Percentiles rank a stretch among this genome's conserved stretches.
These are phyloP conservation scores for Chrysoporthe puriensis DNA, from an alignment of 2,329 filamentous ascomycete genomes.

Conservation along the genomic window DNA sequence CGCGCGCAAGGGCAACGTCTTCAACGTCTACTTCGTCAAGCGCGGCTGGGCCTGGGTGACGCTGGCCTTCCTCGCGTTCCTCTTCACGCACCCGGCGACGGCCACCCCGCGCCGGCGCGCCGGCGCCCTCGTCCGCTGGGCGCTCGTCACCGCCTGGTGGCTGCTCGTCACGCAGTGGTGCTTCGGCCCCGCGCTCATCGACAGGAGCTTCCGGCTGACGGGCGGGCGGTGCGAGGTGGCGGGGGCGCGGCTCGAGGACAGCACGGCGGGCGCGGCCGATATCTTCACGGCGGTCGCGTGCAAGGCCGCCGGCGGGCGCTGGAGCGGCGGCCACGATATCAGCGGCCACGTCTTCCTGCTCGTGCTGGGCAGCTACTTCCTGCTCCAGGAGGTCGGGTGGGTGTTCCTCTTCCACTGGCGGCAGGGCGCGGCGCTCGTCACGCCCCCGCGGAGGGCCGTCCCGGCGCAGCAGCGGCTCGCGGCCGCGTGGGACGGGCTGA, in stretches of 20 bases:
- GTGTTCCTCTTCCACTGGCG: conserved; percentile 51
- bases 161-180: conserved; percentile 93
- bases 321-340: conserved; percentile 95
- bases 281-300: conserved; percentile 77
- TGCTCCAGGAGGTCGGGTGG: conserved; percentile 78
- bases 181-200: conserved; percentile 88
- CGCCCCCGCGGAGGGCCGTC: conserved; percentile 39
- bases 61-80: conserved; percentile 70
- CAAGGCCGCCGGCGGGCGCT: conserved; percentile 78
- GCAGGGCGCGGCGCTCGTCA: conserved; percentile 42
- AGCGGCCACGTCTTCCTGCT: conserved; percentile 94
- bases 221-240: conserved; percentile 79
- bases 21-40: conserved; percentile 95
- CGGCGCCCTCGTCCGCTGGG: conserved; percentile 68
- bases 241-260: conserved; percentile 49
- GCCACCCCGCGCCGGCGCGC: conserved; percentile 45
- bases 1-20: conserved; percentile 87
- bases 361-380: conserved; percentile 78
- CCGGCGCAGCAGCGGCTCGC: conserved; percentile 32
- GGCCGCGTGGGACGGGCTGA: conserved; percentile 38
- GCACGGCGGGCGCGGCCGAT: conserved; percentile 47
- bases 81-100: conserved; percentile 67
- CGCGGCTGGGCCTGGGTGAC: conserved; percentile 93
- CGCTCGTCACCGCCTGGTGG: conserved; percentile 77
- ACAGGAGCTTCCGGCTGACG: conserved; percentile 85